Base-by-base conservation (phyloP, 2,329 filamentous ascomycete genomes). In the Ceratocystis alfenasii region DNA sequence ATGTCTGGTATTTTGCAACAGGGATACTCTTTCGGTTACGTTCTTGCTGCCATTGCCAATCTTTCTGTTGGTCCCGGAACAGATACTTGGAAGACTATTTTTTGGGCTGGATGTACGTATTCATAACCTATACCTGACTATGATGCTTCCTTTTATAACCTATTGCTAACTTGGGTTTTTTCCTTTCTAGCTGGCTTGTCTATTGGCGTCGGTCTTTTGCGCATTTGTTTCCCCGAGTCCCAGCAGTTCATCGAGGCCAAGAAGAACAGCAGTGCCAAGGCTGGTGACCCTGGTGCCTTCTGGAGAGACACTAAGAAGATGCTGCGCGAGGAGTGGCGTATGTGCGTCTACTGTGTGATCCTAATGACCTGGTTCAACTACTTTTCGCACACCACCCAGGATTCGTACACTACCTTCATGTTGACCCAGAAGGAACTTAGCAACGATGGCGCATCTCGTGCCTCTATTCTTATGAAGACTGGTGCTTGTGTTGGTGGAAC, bases 361-460 rank as follows among this genome's bases (percentile, higher is more conserved):
- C 78, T 93, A 64, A 91, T 92, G 88, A 88, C 86, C 0, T 88
- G 87, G 81, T 85, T 85, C 78, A 86, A 86, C 75, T 85, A 80
- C 74, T 90, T 89, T 77, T 88, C 86, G 63, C 89, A 93, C 77
- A 89, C 87, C 1, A 87, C 84, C 28, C 88, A 93, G 74, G 89
- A 93, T 76, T 87, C 83, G 62, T 92, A 91, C 77, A 90, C 88
- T 0, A 91, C 88, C 2, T 90, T 91, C 73, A 87, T 92, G 86
- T 78, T 87, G 48, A 81, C 80, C 3, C 81, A 89, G 70, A 91
- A 92, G 75, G 83, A 85, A 69, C 79, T 92, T 67, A 71, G 79
- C 65, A 87, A 89, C 71, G 72, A 77, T 1, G 80, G 79, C 0
- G 86, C 88, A 3, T 87, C 82, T 6, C 83, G 87, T n/a, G 87